Conservation (phyloP, 2,329 filamentous ascomycete species). For the Phyllosticta paracitricarpa region DNA sequence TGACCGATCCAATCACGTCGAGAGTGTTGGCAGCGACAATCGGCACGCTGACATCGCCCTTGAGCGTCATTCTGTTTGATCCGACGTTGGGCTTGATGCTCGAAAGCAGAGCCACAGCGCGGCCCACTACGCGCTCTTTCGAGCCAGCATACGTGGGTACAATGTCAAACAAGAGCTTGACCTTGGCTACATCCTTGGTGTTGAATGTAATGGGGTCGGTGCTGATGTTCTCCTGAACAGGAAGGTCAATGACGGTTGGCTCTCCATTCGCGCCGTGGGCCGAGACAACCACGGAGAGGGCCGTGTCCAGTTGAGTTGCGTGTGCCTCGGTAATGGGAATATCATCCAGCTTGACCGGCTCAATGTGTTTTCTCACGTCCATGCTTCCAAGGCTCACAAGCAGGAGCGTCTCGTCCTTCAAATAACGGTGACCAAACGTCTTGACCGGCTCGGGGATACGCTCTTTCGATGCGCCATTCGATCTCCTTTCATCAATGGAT, state of each 20-base stretch:
- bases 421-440: conserved; percentile 89
- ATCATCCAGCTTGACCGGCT: conserved; percentile 76
- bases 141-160: conserved; percentile 86
- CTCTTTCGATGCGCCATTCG: conserved; percentile 29
- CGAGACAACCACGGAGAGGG: conserved; percentile 81
- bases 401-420: conserved; percentile 80
- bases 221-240: conserved; percentile 84
- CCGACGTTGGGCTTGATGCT: conserved; percentile 76
- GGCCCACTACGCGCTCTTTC: conserved; percentile 72
- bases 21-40: conserved; percentile 73
- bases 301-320: conserved; percentile 86
- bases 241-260: conserved; percentile 79
- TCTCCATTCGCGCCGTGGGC: conserved; percentile 79
- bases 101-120: conserved; percentile 79
- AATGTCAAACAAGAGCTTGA: conserved; percentile 88
- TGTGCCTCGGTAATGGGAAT: conserved; percentile 84
- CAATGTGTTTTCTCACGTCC: conserved; percentile 75
- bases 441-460: conserved; percentile 71
- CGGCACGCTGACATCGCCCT: conserved; percentile 85
- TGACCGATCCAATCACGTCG: conserved; percentile 87
- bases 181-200: conserved; percentile 64
- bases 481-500: conserved; percentile 44
- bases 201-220: conserved; percentile 91
- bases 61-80: conserved; percentile 77
- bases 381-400: conserved; percentile 89